phyloP scores from a whole-genome alignment of 2,329 filamentous ascomycete genomes.

The Cordyceps farinosa region DNA sequence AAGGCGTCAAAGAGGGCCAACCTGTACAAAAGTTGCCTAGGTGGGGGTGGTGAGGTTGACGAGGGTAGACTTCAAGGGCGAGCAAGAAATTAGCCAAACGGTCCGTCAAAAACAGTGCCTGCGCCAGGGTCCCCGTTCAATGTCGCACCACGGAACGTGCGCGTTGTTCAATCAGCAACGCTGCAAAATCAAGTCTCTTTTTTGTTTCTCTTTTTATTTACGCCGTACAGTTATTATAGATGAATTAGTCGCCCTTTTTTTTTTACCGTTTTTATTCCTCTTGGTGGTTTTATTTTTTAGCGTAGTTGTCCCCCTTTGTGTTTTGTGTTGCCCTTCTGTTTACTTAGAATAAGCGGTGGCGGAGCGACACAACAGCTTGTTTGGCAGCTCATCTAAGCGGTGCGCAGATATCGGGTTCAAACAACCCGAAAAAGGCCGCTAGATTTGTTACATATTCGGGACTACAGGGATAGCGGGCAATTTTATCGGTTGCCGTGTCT shows the following conservation, averaged over 20 bases:
- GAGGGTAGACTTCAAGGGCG: constrained; percentile 10
- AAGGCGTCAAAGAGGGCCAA: constrained; percentile 2
- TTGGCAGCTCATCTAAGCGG: not conserved
- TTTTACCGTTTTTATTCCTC: not conserved
- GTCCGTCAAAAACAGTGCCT: not conserved
- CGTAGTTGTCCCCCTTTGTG: not conserved
- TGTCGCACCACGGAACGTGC: not conserved
- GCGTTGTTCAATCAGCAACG: not conserved
- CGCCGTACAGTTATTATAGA: not conserved
- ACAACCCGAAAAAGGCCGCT: not conserved
- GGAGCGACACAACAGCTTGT: constrained; percentile 5
- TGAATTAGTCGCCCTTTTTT: not conserved
- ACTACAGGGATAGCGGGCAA: not conserved
- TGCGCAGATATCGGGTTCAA: not conserved
- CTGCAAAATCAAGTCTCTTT: not conserved
- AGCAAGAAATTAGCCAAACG: not conserved
- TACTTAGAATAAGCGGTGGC: constrained; percentile 1
- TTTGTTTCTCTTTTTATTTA: not conserved
- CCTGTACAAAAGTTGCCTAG: constrained; percentile 7
- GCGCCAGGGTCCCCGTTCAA: not conserved
- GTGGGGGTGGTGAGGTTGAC: constrained; percentile 12
- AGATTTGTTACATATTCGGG: not conserved
- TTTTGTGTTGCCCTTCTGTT: constrained; percentile 11
- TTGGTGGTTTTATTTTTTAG: not conserved
- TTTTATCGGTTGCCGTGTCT: not conserved